Evolutionary conservation across 495 filamentous ascomycete species (phyloP).

Genomic region (Daldinia loculata): DNA sequence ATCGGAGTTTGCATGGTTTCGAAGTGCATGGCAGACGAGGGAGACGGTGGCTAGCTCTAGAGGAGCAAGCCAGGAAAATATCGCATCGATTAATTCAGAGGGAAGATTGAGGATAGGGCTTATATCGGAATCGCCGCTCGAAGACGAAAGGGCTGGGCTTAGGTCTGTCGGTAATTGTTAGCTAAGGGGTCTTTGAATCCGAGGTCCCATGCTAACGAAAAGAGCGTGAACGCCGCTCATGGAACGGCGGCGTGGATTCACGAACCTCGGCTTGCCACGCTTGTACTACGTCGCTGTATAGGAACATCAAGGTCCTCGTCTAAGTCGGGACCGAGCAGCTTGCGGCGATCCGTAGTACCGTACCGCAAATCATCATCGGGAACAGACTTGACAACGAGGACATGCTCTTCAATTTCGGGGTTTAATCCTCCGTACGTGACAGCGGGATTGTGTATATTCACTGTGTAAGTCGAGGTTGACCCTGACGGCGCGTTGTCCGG

Average conservation of each 20-base stretch:
- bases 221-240: slow-evolving; percentile 1
- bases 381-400: slow-evolving; percentile 32
- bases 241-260: slow-evolving; percentile 21
- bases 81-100: slow-evolving; percentile 67
- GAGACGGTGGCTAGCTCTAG: slow-evolving; percentile 64
- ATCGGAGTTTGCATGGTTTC: slow-evolving; percentile 62
- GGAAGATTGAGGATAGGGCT: slow-evolving; percentile 61
- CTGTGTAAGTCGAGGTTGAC: slow-evolving; percentile 23
- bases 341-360: slow-evolving; percentile 21
- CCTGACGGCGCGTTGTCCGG: slow-evolving; percentile 10
- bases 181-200: slow-evolving; percentile 13
- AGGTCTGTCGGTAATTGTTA: slow-evolving; percentile 31
- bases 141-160: slow-evolving; percentile 14
- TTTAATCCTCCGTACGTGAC: slow-evolving; percentile 42
- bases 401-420: slow-evolving; percentile 44
- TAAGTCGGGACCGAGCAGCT: slow-evolving; percentile 24
- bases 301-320: slow-evolving; percentile 19
- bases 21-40: slow-evolving; percentile 63
- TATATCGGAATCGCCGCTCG: slow-evolving; percentile 9
- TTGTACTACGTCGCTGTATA: slow-evolving; percentile 20
- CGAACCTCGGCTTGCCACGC: slow-evolving; percentile 34
- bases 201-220: slow-evolving; percentile 8
- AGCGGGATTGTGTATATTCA: slow-evolving; percentile 40
- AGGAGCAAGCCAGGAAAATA: slow-evolving; percentile 68
- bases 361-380: slow-evolving; percentile 34